Base-by-base conservation (phyloP, 345 rosid genomes). In the Raphanus sativus region DNA sequence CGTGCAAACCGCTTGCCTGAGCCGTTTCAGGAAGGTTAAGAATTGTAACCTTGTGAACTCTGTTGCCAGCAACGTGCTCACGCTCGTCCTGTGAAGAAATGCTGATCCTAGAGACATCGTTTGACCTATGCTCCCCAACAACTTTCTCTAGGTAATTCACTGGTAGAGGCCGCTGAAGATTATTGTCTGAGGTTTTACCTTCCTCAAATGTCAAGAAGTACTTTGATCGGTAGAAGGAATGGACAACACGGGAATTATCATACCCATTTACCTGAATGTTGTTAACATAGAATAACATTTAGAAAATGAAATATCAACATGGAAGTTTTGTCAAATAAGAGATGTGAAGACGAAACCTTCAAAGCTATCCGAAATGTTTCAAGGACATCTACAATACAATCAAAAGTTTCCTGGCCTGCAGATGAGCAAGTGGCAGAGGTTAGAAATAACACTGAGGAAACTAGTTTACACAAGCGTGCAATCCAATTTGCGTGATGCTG, bases 11-110 rank as follows among this genome's bases (percentile, higher is more conserved):
- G 69, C 83, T 80, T 25, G 65, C 60, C 70, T 83, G 82, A 72
- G 72, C 79, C 76, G 77, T 93, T 83, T 87, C 93, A 34, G 99
- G 98, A 80, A 82, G 90, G 86, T 92, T 92, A 75, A 92, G 97
- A 74, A 92, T 85, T 3, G 99, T 95, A 75, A 92, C 91, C 85
- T 82, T 87, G 85, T 92, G 98, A 69, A 83, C 81, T 62, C 85
- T 81, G 68, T 77, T 73, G 67, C 75, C 77, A 68, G 70, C 70
- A 24, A 29, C 64, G 24, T 79, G 67, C 12, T 73, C 69, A 30
- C 58, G 42, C 68, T 59, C 50, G 30, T 67, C 79, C 58, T 59
- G 75, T 59, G 65, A 81, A 64, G 77, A 69, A 70, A 52, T 86
- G 77, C 74, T 68, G 69, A 52, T 48, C 74, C 66, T 70, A 32